Percentiles rank a stretch among this genome's conserved stretches.
Conservation (phyloP, 2,329 filamentous ascomycete species). For the Lachnellula occidentalis region DNA sequence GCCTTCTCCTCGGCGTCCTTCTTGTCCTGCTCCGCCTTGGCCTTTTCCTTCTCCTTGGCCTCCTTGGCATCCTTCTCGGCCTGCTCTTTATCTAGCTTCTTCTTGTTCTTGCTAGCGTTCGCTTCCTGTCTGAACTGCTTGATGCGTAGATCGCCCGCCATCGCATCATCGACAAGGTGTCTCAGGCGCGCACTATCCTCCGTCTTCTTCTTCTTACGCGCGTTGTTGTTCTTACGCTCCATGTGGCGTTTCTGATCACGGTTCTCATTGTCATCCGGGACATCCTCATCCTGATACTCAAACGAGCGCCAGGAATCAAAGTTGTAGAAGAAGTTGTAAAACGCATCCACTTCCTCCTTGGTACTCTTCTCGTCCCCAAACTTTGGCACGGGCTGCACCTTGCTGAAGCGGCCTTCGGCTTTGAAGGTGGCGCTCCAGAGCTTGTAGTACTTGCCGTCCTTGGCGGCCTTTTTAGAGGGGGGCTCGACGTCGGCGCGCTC, state of each 20-base stretch:
- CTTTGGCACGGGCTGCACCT: constrained; percentile 77
- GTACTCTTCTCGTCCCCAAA: constrained; percentile 80
- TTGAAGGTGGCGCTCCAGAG: constrained; percentile 88
- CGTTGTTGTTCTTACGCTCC: constrained; percentile 96
- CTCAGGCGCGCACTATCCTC: constrained; percentile 91
- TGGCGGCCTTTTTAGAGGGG: constrained; percentile 82
- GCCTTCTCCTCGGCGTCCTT: constrained; percentile 82
- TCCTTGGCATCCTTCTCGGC: constrained; percentile 83
- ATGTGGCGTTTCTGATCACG: constrained; percentile 98
- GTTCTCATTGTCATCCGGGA: constrained; percentile 97
- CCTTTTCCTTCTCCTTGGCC: constrained; percentile 77
- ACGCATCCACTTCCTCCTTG: constrained; percentile 85
- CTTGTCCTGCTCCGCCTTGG: constrained; percentile 71
- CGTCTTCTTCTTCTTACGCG: constrained; percentile 98
- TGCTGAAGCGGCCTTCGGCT: constrained; percentile 88
- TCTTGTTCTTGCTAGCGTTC: constrained; percentile 94
- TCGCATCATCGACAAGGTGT: constrained; percentile 80
- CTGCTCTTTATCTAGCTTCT: constrained; percentile 82
- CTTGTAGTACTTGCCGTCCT: constrained; percentile 91
- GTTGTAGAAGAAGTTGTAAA: constrained; percentile 99
- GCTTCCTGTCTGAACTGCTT: constrained; percentile 94
- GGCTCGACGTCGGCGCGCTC: constrained; percentile 89
- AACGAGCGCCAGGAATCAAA: constrained; percentile 98
- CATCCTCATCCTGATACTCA: constrained; percentile 98
- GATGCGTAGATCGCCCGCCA: constrained; percentile 86